Percentiles rank a stretch among this genome's conserved stretches.
phyloP scores from a whole-genome alignment of 495 filamentous ascomycete genomes.

The Tuber microsphaerosporum region DNA sequence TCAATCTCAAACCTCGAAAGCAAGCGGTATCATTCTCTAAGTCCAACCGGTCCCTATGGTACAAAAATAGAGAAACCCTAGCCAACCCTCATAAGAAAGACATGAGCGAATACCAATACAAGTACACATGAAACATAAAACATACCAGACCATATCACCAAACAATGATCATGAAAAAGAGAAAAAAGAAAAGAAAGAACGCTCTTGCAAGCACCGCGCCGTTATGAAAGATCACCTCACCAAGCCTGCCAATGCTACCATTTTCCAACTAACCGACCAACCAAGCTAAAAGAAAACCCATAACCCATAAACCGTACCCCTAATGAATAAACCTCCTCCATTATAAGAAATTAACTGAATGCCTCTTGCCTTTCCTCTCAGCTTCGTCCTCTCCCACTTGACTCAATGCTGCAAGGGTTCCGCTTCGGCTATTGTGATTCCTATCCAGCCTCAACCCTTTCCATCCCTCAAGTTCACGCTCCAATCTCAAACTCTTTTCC shows the following conservation, averaged over 20 bases:
- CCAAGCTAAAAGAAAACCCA: constrained; percentile 3
- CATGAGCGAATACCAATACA: neutral
- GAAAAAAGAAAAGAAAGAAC: constrained; percentile 12
- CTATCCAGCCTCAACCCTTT: constrained; percentile 65
- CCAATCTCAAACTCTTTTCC: constrained; percentile 72
- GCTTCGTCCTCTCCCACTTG: constrained; percentile 35
- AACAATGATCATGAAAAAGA: neutral
- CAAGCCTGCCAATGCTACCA: constrained; percentile 7
- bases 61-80: constrained; percentile 1
- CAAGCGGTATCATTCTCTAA: neutral
- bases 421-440: constrained; percentile 31
- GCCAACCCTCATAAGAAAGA: neutral
- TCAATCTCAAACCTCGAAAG: neutral
- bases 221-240: constrained; percentile 14
- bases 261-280: constrained; percentile 13
- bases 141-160: neutral
- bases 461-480: constrained; percentile 82
- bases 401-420: constrained; percentile 35
- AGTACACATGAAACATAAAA: neutral
- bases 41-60: neutral
- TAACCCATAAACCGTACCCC: neutral
- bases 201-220: constrained; percentile 22
- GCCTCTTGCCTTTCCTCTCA: constrained; percentile 32
- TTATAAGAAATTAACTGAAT: constrained; percentile 41
- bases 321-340: neutral